Evolutionary conservation across 2,329 filamentous ascomycete genomes (phyloP), one percentile per base, ranked within the genome.

Genomic region (Aspergillus pseudotamarii): DNA sequence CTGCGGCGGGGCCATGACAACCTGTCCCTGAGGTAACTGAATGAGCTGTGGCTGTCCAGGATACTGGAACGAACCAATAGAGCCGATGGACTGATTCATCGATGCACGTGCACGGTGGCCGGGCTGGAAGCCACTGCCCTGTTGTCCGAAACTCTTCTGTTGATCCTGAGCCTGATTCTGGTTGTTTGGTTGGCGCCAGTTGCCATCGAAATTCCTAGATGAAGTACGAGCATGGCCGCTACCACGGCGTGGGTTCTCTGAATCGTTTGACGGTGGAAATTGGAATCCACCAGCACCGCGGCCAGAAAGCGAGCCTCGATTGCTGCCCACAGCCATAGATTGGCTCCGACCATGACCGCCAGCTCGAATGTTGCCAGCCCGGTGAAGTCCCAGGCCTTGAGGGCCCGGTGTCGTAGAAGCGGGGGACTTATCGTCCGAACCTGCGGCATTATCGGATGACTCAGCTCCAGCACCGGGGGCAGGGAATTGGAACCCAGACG

Each of bases 191-290:
- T 93, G 96, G 72, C 95, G 91, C 95, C 95, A 99, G 80, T 99
- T 99, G 72, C 94, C 90, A 70, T 99, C 95, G 74, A 98, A 98
- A 80, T 98, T 99, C 67, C 95, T 89, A 28, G 95, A 99, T 12
- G 88, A 88, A 36, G 89, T 90, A 66, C 95, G 88, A 67, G 87
- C 89, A 76, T 99, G 95, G 61, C 92, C 90, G 71, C 91, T 91
- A 71, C 90, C 89, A 70, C 92, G 91, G 65, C 92, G 90, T 70
- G 88, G 85, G 75, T 93, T 91, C 69, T 95, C 92, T 16, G 81
- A 74, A 66, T 82, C 83, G 21, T 81, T 83, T 57, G 83, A 76
- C 70, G 83, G 79, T 57, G 89, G 89, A 74, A 91, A 91, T 67
- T 90, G 88, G 78, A 93, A 92, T 67, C 87, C 88, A 67, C 90